A percentile compares a stretch with the other conserved stretches of the same genome.
phyloP scores from a whole-genome alignment of 225 moss, liverwort and hornwort species.

The Bryum argenteum region DNA sequence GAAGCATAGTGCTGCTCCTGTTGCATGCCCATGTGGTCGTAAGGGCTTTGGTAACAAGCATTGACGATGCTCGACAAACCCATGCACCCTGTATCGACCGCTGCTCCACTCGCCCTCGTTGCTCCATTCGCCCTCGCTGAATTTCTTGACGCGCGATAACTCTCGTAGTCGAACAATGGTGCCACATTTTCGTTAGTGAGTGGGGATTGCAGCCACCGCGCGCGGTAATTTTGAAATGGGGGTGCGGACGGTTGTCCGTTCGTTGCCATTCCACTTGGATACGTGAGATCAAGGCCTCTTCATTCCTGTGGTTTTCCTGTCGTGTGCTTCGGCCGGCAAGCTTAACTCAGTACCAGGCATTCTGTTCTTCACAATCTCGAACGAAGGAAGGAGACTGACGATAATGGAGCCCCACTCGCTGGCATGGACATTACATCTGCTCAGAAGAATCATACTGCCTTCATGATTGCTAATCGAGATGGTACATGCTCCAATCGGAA shows the following conservation, averaged over 20 bases:
- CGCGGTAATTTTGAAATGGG: constrained; percentile 34
- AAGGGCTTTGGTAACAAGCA: constrained; percentile 31
- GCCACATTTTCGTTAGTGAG: constrained; percentile 35
- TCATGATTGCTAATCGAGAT: constrained; percentile 13
- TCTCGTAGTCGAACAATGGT: constrained; percentile 40
- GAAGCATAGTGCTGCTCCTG: constrained; percentile 16
- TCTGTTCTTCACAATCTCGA: constrained; percentile 7
- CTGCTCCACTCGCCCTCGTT: constrained; percentile 12
- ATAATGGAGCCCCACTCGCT: neutral
- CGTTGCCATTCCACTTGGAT: constrained; percentile 11
- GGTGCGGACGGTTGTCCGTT: constrained; percentile 45
- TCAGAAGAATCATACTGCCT: constrained; percentile 18
- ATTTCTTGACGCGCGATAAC: constrained; percentile 27
- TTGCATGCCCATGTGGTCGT: constrained; percentile 26
- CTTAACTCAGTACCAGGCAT: neutral
- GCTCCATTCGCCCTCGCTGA: neutral
- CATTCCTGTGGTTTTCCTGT: constrained; percentile 2
- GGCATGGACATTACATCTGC: constrained; percentile 20
- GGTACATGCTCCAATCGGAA: constrained; percentile 5
- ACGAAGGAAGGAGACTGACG: constrained; percentile 20
- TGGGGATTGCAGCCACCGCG: constrained; percentile 45
- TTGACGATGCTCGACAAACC: constrained; percentile 41
- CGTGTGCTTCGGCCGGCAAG: constrained; percentile 14
- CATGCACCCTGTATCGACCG: constrained; percentile 30
- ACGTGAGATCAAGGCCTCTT: constrained; percentile 6